Evolutionary conservation across 75 land plant species (phyloP).

Genomic region (Isoetes taiwanensis): DNA sequence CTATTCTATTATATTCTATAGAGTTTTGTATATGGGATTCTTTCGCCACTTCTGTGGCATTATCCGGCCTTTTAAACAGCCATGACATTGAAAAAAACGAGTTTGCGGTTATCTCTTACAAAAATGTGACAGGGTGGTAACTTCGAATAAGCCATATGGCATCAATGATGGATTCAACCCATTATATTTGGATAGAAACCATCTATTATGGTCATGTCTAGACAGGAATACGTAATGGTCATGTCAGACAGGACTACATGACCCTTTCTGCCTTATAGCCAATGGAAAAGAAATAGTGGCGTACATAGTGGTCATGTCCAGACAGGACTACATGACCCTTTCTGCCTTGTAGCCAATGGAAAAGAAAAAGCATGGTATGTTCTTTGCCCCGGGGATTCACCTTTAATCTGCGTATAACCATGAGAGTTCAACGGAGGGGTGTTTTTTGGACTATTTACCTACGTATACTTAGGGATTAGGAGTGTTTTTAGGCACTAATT

Average conservation of each 20-base stretch:
- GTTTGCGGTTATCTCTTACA: conserved; percentile 47
- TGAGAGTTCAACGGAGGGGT: too few relatives aligned
- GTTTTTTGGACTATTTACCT: too few relatives aligned
- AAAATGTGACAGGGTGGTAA: conserved; percentile 60
- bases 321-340: conserved; percentile 51
- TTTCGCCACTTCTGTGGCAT: conserved; percentile 52
- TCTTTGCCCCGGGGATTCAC: too few relatives aligned
- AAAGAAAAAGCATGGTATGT: conserved; percentile 61
- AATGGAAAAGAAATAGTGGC: conserved; percentile 50
- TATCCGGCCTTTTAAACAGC: conserved; percentile 40
- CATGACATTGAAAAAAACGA: conserved; percentile 46
- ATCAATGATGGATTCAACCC: conserved; percentile 61
- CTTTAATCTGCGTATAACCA: too few relatives aligned
- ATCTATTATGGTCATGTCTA: too few relatives aligned
- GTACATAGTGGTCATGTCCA: conserved; percentile 85
- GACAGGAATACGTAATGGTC: conserved; percentile 76
- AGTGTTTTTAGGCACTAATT: neutral
- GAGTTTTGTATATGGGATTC: conserved; percentile 86
- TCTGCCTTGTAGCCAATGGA: conserved; percentile 41
- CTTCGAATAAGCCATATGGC: conserved; percentile 75
- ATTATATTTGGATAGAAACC: conserved; percentile 35
- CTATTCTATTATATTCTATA: too few relatives aligned
- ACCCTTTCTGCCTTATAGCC: conserved; percentile 53
- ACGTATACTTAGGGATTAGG: too few relatives aligned
- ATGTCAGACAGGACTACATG: conserved; percentile 58